These are phyloP conservation scores for Scenedesmus sp. DNA, from an alignment of 163 green algal genomes.

Conservation along the genomic window DNA sequence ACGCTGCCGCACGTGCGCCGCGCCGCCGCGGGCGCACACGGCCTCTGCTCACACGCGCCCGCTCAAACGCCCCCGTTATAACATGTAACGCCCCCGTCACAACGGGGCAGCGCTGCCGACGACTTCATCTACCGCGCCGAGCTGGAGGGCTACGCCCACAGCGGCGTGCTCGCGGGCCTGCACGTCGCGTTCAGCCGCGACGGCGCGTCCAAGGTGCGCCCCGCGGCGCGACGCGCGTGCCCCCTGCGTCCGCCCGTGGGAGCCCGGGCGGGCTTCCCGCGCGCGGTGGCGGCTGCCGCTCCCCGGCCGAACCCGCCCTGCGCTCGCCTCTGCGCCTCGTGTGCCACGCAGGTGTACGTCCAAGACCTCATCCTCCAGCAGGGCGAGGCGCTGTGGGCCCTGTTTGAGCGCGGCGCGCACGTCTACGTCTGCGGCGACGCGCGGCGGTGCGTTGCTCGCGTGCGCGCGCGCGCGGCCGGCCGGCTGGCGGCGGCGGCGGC, in stretches of 20 bases:
- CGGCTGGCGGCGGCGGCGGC: too few species aligned
- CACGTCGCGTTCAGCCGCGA: slow-evolving; percentile 85
- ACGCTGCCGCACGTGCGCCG: too few species aligned
- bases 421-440: slow-evolving; percentile 97
- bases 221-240: too few species aligned
- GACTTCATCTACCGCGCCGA: slow-evolving; percentile 91
- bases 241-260: slow-evolving; percentile 46
- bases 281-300: not conserved
- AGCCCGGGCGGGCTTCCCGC: not conserved
- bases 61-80: too few species aligned
- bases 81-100: too few species aligned
- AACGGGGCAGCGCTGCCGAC: slow-evolving; percentile 49
- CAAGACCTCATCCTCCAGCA: slow-evolving; percentile 40
- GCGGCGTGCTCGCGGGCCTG: slow-evolving; percentile 73
- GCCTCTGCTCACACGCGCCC: too few species aligned
- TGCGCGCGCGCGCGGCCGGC: too few species aligned
- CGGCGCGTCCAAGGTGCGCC: slow-evolving; percentile 52
- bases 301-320: not conserved
- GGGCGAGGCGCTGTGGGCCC: slow-evolving; percentile 62
- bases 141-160: slow-evolving; percentile 58
- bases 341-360: slow-evolving; percentile 21
- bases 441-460: slow-evolving; percentile 75
- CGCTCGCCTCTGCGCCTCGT: not conserved
- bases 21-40: too few species aligned
- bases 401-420: slow-evolving; percentile 67